Base-by-base conservation (phyloP, 1,284 basidiomycete species). In the Xerocomus nothofagi region DNA sequence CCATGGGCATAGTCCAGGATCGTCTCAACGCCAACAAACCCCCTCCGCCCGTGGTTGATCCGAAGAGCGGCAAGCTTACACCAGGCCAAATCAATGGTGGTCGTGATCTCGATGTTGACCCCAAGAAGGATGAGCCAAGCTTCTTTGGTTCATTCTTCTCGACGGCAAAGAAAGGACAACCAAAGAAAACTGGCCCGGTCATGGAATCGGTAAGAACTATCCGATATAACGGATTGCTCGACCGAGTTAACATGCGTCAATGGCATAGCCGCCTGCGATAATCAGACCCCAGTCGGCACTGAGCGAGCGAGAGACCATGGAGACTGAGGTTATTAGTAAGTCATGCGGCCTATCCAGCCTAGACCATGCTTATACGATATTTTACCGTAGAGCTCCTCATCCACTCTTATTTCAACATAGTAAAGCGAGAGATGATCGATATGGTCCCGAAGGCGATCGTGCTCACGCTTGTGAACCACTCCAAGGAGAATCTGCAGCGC, bases 371-470 rank as follows among this genome's bases (percentile, higher is more conserved):
- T 30, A 47, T 27, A 54, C 10, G 8, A 31, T 30, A n/a, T 40
- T 52, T 36, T 15, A 23, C 26, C 12, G 43, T 62, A 93, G 91
- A 94, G 70, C 78, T 94, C 38, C 82, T 96, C 62, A 95, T 96
- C 58, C 81, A 88, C 66, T 95, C 91, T 5, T 97, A 98, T 75
- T 97, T 90, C 79, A 93, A 95, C 71, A 93, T 98, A 57, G 93
- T 98, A 55, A 98, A 99, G 79, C 89, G 95, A 47, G 95, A 98
- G 71, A 94, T 99, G 87, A 98, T 98, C 67, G 97, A 99, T 72
- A 98, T 98, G 94, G 91, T 99, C 9, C 97, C 97, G 17, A 93
- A 95, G 71, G 95, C 96, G 31, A 97, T 99, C 68, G 89, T 93
- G 47, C 77, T 95, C 63, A 98, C 93, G 21, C 82, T 99, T 26